Evolutionary conservation across 345 rosid genomes (phyloP).

Genomic region (Gossypium herbaceum): DNA sequence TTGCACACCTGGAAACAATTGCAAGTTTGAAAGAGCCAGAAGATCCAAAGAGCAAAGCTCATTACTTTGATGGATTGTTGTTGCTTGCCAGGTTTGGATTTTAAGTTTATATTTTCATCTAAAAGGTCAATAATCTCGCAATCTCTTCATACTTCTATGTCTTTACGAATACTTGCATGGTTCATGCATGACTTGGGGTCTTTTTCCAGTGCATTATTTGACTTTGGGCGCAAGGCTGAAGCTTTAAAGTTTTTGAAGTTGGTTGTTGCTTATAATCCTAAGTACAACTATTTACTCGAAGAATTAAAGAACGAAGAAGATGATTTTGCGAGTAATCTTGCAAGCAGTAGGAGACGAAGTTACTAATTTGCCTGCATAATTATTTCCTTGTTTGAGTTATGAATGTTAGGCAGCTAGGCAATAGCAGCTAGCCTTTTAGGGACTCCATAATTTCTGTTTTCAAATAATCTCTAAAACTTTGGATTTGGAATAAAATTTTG

Average conservation of each 20-base stretch:
- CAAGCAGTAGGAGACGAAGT: constrained; percentile 45
- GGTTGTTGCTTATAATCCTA: constrained; percentile 65
- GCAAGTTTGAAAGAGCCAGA: constrained; percentile 61
- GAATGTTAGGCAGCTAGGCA: too few species aligned
- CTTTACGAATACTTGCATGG: neutral
- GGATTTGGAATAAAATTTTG: neutral
- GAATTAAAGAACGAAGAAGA: constrained; percentile 54
- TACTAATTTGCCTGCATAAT: constrained; percentile 23
- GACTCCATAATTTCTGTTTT: neutral
- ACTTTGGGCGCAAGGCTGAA: constrained; percentile 63
- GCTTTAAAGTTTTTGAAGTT: constrained; percentile 54
- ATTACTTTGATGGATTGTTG: constrained; percentile 68
- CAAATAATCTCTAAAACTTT: neutral
- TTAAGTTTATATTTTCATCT: neutral
- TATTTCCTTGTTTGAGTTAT: neutral
- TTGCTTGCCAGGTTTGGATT: constrained; percentile 55
- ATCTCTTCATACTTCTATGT: neutral
- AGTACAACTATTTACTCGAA: constrained; percentile 43
- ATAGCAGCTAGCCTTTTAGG: neutral
- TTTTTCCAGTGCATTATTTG: constrained; percentile 49
- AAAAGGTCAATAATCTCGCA: neutral
- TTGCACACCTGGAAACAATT: constrained; percentile 71
- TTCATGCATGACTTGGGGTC: neutral
- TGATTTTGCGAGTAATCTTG: constrained; percentile 34
- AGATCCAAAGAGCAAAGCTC: constrained; percentile 65